phyloP scores from a whole-genome alignment of 2,329 filamentous ascomycete genomes.

The Diaporthe caulivora region DNA sequence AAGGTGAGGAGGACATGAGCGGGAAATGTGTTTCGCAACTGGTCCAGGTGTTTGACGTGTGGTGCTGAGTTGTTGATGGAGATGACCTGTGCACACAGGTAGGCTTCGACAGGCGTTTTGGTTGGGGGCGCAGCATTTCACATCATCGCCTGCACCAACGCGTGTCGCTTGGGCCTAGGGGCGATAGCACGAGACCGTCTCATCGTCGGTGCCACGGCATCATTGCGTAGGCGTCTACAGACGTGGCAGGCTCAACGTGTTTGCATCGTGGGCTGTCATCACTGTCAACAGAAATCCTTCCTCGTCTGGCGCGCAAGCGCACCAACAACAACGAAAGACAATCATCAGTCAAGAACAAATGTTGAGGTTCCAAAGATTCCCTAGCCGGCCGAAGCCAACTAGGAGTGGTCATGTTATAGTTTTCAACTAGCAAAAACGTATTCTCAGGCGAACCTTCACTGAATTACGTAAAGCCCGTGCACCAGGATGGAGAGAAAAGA shows the following conservation, averaged over 20 bases:
- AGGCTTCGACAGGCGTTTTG: too few species aligned
- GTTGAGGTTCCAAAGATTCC: conserved; percentile 80
- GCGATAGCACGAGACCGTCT: too few species aligned
- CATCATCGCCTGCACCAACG: too few species aligned
- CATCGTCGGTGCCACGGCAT: too few species aligned
- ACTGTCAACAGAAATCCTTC: conserved; percentile 54
- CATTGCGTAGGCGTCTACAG: too few species aligned
- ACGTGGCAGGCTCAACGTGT: too few species aligned
- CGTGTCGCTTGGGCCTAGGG: background rate
- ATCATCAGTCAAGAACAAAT: conserved; percentile 47
- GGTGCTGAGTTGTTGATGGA: too few species aligned
- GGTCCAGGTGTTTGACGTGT: background rate
- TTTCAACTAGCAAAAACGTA: conserved; percentile 93
- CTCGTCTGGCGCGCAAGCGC: conserved; percentile 59
- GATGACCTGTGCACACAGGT: too few species aligned
- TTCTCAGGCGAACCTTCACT: conserved; percentile 91
- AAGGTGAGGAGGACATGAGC: too few species aligned
- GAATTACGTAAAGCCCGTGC: conserved; percentile 85
- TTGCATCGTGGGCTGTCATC: background rate
- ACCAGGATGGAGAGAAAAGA: conserved; percentile 69
- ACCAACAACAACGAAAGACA: conserved; percentile 65
- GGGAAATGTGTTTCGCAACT: background rate
- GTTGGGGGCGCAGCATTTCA: too few species aligned
- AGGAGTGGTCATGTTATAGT: conserved; percentile 85
- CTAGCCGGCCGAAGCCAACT: conserved; percentile 75